phyloP scores from a whole-genome alignment of 2,329 filamentous ascomycete species.

The Teratosphaeria gauchensis region DNA sequence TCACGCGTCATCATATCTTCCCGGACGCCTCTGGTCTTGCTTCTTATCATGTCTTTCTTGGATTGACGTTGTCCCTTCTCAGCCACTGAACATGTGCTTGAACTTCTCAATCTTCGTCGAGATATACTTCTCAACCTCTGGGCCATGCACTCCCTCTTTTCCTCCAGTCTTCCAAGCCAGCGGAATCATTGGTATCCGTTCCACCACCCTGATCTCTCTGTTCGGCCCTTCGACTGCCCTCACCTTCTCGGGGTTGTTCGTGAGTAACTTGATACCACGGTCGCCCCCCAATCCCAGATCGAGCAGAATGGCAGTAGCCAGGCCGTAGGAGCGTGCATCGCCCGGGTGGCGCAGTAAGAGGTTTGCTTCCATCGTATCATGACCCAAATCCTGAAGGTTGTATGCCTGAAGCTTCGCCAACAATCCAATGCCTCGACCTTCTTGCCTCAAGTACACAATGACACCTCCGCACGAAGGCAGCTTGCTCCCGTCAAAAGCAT shows the following conservation, averaged over 20 bases:
- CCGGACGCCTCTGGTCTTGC: not conserved
- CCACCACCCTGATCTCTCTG: constrained; percentile 75
- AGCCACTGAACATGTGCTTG: constrained; percentile 38
- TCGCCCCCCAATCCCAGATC: constrained; percentile 68
- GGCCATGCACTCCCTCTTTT: constrained; percentile 69
- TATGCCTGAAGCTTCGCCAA: constrained; percentile 97
- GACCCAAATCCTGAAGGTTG: constrained; percentile 90
- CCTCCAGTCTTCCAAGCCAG: constrained; percentile 77
- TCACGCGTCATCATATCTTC: too few species aligned
- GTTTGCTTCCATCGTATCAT: constrained; percentile 97
- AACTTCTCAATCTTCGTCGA: constrained; percentile 67
- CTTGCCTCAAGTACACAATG: constrained; percentile 91
- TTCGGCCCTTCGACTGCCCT: constrained; percentile 86
- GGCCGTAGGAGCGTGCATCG: constrained; percentile 85
- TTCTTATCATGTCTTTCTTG: not conserved
- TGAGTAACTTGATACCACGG: constrained; percentile 68
- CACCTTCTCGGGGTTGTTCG: constrained; percentile 97
- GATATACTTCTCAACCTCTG: constrained; percentile 87
- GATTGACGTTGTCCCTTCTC: not conserved
- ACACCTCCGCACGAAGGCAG: constrained; percentile 60
- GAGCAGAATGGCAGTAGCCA: constrained; percentile 89
- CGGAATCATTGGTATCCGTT: constrained; percentile 91
- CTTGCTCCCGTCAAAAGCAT: constrained; percentile 4
- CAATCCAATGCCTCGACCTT: constrained; percentile 89
- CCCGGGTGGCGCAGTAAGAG: constrained; percentile 82